Conservation (phyloP, 176 grass and related monocot species). For the Triticum aestivum region IWGSC_CS_RefSeq_v2.1 NC_057809.1:583082265-583082764, state of each 20-base stretch:
- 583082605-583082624: slow-evolving; percentile 65
- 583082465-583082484: neutral
- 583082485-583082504: slow-evolving; percentile 44
- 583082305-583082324: neutral
- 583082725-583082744: neutral
- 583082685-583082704: neutral
- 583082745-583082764: neutral
- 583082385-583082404: neutral
- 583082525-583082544: slow-evolving; percentile 89
- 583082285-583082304: neutral
- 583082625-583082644: neutral
- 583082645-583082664: slow-evolving; percentile 7
- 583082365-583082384: neutral
- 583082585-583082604: slow-evolving; percentile 77
- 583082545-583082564: slow-evolving; percentile 92
- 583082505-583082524: slow-evolving; percentile 75
- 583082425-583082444: neutral
- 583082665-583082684: neutral
- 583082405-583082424: slow-evolving; percentile 1
- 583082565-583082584: slow-evolving; percentile 91
- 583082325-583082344: neutral
- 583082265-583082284: neutral
- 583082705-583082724: slow-evolving; percentile 10
- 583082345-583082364: slow-evolving; percentile 39
- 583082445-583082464: neutral